phyloP scores from a whole-genome alignment of 1,284 basidiomycete genomes.

The Ganoderma lingzhi region DNA sequence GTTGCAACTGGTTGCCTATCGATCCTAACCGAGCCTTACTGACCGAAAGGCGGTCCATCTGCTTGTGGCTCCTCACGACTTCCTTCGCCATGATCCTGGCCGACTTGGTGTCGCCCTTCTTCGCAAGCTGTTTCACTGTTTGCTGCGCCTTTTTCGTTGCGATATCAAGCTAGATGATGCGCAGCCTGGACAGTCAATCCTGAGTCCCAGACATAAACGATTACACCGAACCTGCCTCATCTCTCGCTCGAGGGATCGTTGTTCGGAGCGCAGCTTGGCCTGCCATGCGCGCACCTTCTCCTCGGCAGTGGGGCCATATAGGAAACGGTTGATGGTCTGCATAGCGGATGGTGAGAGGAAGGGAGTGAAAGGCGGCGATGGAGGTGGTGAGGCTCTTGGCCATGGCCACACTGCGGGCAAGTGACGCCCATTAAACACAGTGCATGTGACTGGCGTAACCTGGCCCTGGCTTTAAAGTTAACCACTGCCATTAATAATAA shows the following conservation, averaged over 20 bases:
- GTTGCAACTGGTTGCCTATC: constrained; percentile 89
- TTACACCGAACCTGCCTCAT: constrained; percentile 83
- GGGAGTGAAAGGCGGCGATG: constrained; percentile 12
- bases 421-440: constrained; percentile 26
- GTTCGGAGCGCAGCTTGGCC: constrained; percentile 80
- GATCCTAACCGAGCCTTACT: constrained; percentile 94
- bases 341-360: constrained; percentile 49
- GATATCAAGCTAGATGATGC: constrained; percentile 72
- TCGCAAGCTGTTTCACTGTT: constrained; percentile 90
- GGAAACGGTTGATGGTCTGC: constrained; percentile 89
- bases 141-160: constrained; percentile 85
- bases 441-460: constrained; percentile 27
- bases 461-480: too few species aligned
- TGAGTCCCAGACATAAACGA: constrained; percentile 28
- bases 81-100: constrained; percentile 93
- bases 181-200: constrained; percentile 30
- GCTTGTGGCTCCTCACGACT: constrained; percentile 94
- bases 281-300: constrained; percentile 93
- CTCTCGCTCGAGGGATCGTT: constrained; percentile 87
- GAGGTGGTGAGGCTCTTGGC: constrained; percentile 19
- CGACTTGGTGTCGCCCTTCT: constrained; percentile 92
- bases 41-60: constrained; percentile 91
- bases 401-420: not conserved
- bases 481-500: too few species aligned
- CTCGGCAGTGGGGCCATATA: constrained; percentile 95